These are phyloP conservation scores for Closterium sp. DNA, from an alignment of 139 green algal species.

Conservation along the genomic window DNA sequence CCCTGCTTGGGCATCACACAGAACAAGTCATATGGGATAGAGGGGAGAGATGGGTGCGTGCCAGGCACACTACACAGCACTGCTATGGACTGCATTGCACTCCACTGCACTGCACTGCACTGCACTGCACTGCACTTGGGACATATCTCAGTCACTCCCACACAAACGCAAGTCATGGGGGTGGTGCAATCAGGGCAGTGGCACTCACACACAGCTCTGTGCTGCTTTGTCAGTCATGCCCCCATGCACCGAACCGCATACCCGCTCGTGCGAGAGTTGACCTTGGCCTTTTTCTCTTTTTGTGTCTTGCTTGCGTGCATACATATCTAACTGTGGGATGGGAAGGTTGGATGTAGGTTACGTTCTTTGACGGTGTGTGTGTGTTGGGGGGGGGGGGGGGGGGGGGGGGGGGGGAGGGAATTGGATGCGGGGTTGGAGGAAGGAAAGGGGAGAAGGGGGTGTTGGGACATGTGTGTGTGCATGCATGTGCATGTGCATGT, in stretches of 20 bases:
- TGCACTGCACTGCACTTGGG: too few species aligned
- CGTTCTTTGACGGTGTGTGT: background rate
- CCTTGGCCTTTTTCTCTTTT: background rate
- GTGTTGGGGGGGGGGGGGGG: background rate
- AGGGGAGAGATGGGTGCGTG: too few species aligned
- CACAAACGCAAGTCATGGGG: background rate
- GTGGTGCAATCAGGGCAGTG: too few species aligned
- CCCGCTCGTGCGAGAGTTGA: background rate
- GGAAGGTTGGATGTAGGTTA: background rate
- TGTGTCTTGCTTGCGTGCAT: background rate
- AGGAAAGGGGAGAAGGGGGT: background rate
- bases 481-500: constrained; percentile 5
- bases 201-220: background rate
- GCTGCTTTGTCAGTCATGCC: background rate
- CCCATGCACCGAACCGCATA: background rate
- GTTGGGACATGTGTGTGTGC: background rate
- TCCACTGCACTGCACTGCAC: too few species aligned
- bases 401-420: background rate
- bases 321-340: background rate
- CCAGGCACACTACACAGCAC: too few species aligned
- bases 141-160: too few species aligned
- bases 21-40: too few species aligned
- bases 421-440: background rate
- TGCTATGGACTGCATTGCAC: too few species aligned
- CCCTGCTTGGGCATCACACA: too few species aligned